Evolutionary conservation across 768 basidiomycete species (phyloP).

Genomic region (Mycena indigotica): DNA sequence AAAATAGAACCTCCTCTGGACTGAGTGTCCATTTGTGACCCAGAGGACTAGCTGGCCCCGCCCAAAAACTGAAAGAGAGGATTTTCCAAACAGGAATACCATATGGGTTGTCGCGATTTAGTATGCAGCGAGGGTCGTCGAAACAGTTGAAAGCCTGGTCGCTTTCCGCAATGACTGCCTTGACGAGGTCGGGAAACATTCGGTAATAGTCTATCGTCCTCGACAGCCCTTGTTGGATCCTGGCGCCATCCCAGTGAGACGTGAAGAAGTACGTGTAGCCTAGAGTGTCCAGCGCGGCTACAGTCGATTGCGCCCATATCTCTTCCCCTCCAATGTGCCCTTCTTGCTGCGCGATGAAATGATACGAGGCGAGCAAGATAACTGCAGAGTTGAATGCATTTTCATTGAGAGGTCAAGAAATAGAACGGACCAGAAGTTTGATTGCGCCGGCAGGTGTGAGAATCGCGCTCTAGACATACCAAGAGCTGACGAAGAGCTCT

Average conservation of each 20-base stretch:
- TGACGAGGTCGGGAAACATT: constrained; percentile 38
- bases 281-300: constrained; percentile 27
- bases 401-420: neutral
- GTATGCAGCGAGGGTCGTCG: constrained; percentile 27
- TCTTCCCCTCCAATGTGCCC: constrained; percentile 33
- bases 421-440: constrained; percentile 25
- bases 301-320: constrained; percentile 33
- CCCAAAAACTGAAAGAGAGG: constrained; percentile 26
- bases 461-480: constrained; percentile 27
- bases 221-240: constrained; percentile 7
- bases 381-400: constrained; percentile 11
- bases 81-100: constrained; percentile 43
- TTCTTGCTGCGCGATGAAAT: constrained; percentile 28
- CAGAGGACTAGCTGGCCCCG: constrained; percentile 12
- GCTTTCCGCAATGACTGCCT: constrained; percentile 24
- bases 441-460: constrained; percentile 34
- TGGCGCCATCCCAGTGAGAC: constrained; percentile 21
- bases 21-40: constrained; percentile 37
- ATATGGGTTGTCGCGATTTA: constrained; percentile 28
- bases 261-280: constrained; percentile 19
- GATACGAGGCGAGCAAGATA: constrained; percentile 31
- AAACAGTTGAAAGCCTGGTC: neutral
- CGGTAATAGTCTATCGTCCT: constrained; percentile 26
- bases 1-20: constrained; percentile 25
- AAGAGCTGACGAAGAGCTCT: neutral